phyloP scores from a whole-genome alignment of 2,329 filamentous ascomycete genomes.

The Talaromyces funiculosus region DNA sequence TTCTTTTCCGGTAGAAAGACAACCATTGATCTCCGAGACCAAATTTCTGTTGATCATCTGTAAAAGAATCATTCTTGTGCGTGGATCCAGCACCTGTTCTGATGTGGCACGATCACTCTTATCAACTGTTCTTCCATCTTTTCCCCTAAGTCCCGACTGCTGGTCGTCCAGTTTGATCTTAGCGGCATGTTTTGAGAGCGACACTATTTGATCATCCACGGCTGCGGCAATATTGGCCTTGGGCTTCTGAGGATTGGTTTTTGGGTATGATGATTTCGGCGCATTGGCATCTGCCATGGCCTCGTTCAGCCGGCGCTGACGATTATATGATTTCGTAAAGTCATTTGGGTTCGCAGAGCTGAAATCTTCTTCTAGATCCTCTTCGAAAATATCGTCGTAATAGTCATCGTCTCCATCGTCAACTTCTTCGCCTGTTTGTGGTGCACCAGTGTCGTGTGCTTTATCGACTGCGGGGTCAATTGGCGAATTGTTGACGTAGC shows the following conservation, averaged over 20 bases:
- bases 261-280: slow-evolving; percentile 56
- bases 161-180: slow-evolving; percentile 74
- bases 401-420: slow-evolving; percentile 55
- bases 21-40: slow-evolving; percentile 87
- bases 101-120: slow-evolving; percentile 89
- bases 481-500: slow-evolving; percentile 5
- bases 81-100: slow-evolving; percentile 89
- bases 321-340: slow-evolving; percentile 82
- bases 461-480: slow-evolving; percentile 9
- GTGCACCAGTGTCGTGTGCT: slow-evolving; percentile 18
- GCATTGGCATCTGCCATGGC: slow-evolving; percentile 41
- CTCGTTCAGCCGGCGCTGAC: slow-evolving; percentile 65
- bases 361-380: slow-evolving; percentile 42
- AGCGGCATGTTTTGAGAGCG: slow-evolving; percentile 75
- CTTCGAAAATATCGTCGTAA: slow-evolving; percentile 52
- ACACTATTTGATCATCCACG: slow-evolving; percentile 81
- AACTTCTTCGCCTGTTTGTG: slow-evolving; percentile 42
- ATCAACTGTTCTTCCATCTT: slow-evolving; percentile 51
- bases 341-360: slow-evolving; percentile 57
- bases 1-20: slow-evolving; percentile 94
- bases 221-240: slow-evolving; percentile 71
- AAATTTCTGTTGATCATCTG: slow-evolving; percentile 92
- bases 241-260: slow-evolving; percentile 72
- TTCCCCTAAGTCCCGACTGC: slow-evolving; percentile 48
- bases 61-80: slow-evolving; percentile 89